phyloP scores from a whole-genome alignment of 495 filamentous ascomycete genomes.

The Parathielavia hyrcaniae region DNA sequence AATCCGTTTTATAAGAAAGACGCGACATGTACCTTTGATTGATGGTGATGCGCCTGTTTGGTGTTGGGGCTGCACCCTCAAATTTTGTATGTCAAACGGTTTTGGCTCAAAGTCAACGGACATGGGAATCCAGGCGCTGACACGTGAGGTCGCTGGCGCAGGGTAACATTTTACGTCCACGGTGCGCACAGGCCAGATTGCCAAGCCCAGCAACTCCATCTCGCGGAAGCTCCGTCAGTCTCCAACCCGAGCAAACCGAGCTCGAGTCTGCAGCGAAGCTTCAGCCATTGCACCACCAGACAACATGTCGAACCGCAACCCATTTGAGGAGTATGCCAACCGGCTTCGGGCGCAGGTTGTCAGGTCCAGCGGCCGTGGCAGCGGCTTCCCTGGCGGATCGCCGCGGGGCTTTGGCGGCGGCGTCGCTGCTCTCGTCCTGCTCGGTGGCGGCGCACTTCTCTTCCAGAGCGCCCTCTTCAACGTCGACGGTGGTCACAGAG shows the following conservation, averaged over 20 bases:
- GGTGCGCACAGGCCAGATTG: slow-evolving; percentile 2
- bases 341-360: slow-evolving; percentile 27
- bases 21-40: no score
- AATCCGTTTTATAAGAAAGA: no score
- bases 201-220: background rate
- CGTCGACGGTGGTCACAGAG: slow-evolving; percentile 97
- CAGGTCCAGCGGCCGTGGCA: slow-evolving; percentile 25
- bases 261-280: slow-evolving; percentile 6
- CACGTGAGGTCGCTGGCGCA: background rate
- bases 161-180: background rate
- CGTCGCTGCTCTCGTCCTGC: slow-evolving; percentile 38
- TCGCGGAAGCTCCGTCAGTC: slow-evolving; percentile 10
- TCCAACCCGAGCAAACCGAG: slow-evolving; percentile 21
- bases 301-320: slow-evolving; percentile 47
- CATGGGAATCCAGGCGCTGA: no score
- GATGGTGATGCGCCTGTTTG: no score
- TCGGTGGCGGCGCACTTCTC: slow-evolving; percentile 59
- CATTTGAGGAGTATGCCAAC: slow-evolving; percentile 41
- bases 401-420: slow-evolving; percentile 30
- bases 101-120: background rate
- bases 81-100: no score
- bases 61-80: no score
- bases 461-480: slow-evolving; percentile 92
- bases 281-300: slow-evolving; percentile 10
- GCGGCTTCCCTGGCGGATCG: slow-evolving; percentile 36